Percentiles rank a stretch among this genome's conserved stretches.
Evolutionary conservation across 495 filamentous ascomycete genomes (phyloP).

Genomic region (Lophiotrema nucula): DNA sequence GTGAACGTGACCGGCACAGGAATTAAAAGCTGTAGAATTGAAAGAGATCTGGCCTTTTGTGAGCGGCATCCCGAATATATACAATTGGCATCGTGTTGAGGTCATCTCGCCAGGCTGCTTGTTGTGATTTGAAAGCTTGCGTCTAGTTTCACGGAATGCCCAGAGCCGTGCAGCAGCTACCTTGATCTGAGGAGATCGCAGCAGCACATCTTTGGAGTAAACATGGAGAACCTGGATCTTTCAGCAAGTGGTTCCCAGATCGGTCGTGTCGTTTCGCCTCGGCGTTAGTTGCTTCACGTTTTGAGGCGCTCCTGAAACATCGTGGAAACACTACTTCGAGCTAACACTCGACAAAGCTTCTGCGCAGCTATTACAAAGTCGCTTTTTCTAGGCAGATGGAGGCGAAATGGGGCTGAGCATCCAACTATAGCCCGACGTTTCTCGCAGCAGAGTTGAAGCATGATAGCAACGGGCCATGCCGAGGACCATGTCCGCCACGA

Average conservation of each 20-base stretch:
- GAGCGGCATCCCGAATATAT: slow-evolving; percentile 4
- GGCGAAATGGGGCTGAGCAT: background rate
- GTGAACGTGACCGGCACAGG: slow-evolving; percentile 21
- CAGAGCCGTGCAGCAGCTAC: slow-evolving; percentile 4
- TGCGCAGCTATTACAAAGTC: background rate
- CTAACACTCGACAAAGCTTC: background rate
- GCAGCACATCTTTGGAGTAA: background rate
- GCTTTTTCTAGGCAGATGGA: background rate
- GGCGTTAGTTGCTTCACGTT: slow-evolving; percentile 5
- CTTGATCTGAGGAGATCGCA: background rate
- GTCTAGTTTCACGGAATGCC: slow-evolving; percentile 18
- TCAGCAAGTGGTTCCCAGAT: background rate
- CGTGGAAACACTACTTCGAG: slow-evolving; percentile 7
- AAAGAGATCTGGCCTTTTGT: background rate
- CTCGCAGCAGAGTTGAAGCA: background rate
- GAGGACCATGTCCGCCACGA: background rate
- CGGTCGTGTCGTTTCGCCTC: slow-evolving; percentile 5
- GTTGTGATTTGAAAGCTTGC: background rate
- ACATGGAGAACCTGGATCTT: background rate
- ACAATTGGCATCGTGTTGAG: background rate
- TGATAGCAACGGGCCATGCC: too few species aligned
- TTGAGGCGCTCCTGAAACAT: slow-evolving; percentile 20
- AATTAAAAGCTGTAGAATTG: slow-evolving; percentile 2
- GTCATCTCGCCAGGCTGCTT: background rate
- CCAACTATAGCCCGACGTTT: background rate